These are phyloP conservation scores for Cladosporium oxysporum DNA, from an alignment of 2,329 filamentous ascomycete genomes.

Conservation along the genomic window DNA sequence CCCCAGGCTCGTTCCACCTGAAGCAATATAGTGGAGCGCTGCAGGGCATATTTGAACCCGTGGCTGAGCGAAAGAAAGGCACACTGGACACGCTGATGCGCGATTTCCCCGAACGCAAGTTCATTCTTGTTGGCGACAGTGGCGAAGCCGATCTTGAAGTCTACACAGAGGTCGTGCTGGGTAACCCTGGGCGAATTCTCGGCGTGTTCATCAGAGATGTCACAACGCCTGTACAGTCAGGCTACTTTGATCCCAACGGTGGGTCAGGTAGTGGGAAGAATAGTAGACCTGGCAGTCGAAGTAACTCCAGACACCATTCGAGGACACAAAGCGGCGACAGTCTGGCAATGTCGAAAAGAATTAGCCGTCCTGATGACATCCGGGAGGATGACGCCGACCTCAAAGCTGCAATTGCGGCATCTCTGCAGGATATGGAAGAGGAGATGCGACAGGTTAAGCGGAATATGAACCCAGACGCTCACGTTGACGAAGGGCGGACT, in stretches of 20 bases:
- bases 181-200: conserved; percentile 78
- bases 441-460: conserved; percentile 38
- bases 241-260: conserved; percentile 72
- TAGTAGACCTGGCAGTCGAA: conserved; percentile 34
- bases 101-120: conserved; percentile 87
- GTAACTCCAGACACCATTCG: conserved; percentile 35
- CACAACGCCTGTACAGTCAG: conserved; percentile 68
- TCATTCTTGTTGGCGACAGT: conserved; percentile 91
- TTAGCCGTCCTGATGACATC: conserved; percentile 36
- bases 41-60: conserved; percentile 96
- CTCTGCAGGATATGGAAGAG: conserved; percentile 47
- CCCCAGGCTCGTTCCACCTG: conserved; percentile 85
- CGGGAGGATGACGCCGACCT: conserved; percentile 52
- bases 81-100: conserved; percentile 80
- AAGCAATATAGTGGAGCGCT: conserved; percentile 98
- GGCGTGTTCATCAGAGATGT: conserved; percentile 95
- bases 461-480: conserved; percentile 41
- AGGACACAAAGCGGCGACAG: conserved; percentile 35
- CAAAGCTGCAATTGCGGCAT: conserved; percentile 50
- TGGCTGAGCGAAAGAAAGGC: conserved; percentile 89
- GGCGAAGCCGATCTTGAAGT: conserved; percentile 96
- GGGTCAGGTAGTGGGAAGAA: conserved; percentile 32
- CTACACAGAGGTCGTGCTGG: conserved; percentile 87
- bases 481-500: conserved; percentile 20
- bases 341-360: conserved; percentile 34